A percentile compares a stretch with the other conserved stretches of the same genome.
Evolutionary conservation across 192 early-diverging fungal genomes (phyloP).

Genomic region (Tieghemiomyces parasiticus): DNA sequence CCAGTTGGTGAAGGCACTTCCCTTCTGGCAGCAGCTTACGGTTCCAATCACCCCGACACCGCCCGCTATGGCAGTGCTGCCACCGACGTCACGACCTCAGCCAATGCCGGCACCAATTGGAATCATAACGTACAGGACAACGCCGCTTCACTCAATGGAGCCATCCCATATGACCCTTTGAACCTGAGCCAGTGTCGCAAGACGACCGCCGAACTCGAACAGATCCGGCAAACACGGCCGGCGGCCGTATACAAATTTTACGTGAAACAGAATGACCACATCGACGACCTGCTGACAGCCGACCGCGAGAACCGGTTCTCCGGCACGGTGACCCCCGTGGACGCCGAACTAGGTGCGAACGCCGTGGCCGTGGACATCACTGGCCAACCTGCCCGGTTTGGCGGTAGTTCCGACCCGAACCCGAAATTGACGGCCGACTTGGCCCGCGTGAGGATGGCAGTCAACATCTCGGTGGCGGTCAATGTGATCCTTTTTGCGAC

Average conservation of each 20-base stretch:
- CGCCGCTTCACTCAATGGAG: neutral
- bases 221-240: neutral
- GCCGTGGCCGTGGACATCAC: neutral
- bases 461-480: conserved; percentile 47
- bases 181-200: neutral
- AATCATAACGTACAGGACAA: too few species aligned
- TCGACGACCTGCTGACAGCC: conserved; percentile 52
- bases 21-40: neutral
- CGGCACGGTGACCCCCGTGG: neutral
- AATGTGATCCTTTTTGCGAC: conserved; percentile 51
- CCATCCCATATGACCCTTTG: neutral
- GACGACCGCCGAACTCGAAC: neutral
- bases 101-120: too few species aligned
- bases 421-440: conserved; percentile 21
- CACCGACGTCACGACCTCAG: neutral
- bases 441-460: conserved; percentile 35
- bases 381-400: too few species aligned
- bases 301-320: conserved; percentile 13
- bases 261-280: conserved; percentile 65
- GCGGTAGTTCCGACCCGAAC: conserved; percentile 11
- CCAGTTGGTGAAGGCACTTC: neutral
- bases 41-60: neutral
- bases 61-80: neutral
- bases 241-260: conserved; percentile 48
- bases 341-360: conserved; percentile 13